These are phyloP conservation scores for Linnemannia hyalina DNA, from an alignment of 192 early-diverging fungal genomes.

Conservation along the genomic window DNA sequence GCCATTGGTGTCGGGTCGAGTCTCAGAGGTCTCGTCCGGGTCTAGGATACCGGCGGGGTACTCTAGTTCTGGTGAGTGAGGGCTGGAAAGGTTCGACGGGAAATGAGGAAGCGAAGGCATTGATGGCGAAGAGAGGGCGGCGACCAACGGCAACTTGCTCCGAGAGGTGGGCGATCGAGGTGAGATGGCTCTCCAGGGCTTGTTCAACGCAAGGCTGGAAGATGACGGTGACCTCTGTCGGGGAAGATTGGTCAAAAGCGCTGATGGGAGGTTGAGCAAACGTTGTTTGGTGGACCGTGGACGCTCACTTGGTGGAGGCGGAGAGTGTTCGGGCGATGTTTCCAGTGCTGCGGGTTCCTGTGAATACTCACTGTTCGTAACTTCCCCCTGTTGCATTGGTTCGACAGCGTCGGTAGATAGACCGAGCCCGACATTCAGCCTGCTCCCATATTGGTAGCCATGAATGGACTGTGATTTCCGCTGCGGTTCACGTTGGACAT, in stretches of 20 bases:
- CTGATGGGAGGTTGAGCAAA: not conserved
- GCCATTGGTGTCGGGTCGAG: not conserved
- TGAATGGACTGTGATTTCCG: slow-evolving; percentile 25
- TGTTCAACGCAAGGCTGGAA: slow-evolving; percentile 1
- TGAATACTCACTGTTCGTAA: not conserved
- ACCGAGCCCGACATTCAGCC: slow-evolving; percentile 8
- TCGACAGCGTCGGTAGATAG: not conserved
- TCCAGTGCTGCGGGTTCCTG: not conserved
- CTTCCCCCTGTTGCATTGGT: slow-evolving; percentile 6
- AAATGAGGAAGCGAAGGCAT: not conserved
- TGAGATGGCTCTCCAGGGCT: slow-evolving; percentile 21
- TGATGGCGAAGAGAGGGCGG: not conserved
- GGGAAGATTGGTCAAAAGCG: slow-evolving; percentile 1
- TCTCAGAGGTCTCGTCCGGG: not conserved
- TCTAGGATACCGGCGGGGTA: not conserved
- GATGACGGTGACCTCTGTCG: slow-evolving; percentile 17
- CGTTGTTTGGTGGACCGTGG: not conserved
- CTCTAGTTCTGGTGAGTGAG: not conserved
- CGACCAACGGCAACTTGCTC: not conserved
- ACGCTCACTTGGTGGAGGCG: not conserved
- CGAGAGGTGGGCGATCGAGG: slow-evolving; percentile 19
- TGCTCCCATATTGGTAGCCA: slow-evolving; percentile 16
- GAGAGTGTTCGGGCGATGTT: not conserved
- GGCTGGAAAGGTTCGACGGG: not conserved
- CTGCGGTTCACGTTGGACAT: not conserved